Conservation (phyloP, 2,329 filamentous ascomycete genomes). For the Penicillium italicum region DNA sequence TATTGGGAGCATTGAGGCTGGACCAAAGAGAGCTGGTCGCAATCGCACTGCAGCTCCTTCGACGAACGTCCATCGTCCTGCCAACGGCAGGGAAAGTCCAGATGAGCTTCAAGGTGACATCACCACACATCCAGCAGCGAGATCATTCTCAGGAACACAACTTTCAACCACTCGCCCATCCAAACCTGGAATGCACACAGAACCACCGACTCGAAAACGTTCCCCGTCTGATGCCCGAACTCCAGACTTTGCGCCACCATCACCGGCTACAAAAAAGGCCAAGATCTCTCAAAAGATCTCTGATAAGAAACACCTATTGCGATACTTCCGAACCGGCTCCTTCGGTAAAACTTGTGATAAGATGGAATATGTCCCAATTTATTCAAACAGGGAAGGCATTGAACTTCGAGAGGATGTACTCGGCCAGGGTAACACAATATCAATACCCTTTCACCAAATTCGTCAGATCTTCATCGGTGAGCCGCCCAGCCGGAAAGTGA, state of each 20-base stretch:
- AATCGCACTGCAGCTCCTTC: not conserved
- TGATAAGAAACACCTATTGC: constrained; percentile 10
- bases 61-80: constrained; percentile 4
- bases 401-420: constrained; percentile 6
- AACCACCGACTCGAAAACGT: constrained; percentile 12
- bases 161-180: not conserved
- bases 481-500: constrained; percentile 27
- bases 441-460: constrained; percentile 25
- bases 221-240: constrained; percentile 35
- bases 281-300: constrained; percentile 6
- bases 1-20: not conserved
- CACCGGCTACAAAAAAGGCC: constrained; percentile 13
- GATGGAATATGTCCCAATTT: constrained; percentile 9
- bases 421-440: not conserved
- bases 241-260: constrained; percentile 26
- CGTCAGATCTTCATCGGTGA: constrained; percentile 18
- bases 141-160: constrained; percentile 3
- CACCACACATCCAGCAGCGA: constrained; percentile 26
- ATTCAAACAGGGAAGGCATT: constrained; percentile 14
- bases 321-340: constrained; percentile 23
- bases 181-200: not conserved
- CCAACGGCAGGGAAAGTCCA: constrained; percentile 33
- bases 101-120: constrained; percentile 41
- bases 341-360: constrained; percentile 9
- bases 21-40: not conserved